Evolutionary conservation across 345 rosid species (phyloP), one percentile per base, ranked within the genome.

Genomic region (Garcia nutans): DNA sequence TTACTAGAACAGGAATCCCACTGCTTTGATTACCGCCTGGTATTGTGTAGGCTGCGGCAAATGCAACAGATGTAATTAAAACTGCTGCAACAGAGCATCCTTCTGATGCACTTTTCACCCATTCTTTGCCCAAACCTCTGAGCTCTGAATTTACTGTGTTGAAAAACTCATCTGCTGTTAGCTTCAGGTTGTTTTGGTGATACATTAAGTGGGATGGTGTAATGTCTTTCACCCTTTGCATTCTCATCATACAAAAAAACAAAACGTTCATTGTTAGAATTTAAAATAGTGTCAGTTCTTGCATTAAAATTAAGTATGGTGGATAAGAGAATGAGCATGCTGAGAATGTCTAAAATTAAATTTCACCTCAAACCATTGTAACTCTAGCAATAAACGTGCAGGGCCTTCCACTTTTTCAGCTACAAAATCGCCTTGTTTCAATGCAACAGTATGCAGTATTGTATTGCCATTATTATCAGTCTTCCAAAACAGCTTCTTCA

Each of bases 61-160:
- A 87, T 86, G 89, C 86, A 71, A 88, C 87, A 49, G 94, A 87
- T 4, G 86, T 83, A 28, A 87, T 86, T 13, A 90, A 78, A 74
- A 91, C 89, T 1, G 90, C 88, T 1, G 88, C 90, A 0, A 90
- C 83, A 0, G 90, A 79, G 74, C 87, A 83, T 3, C 90, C 87
- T 62, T 85, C 74, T 3, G 94, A 87, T 0, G 92, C 82, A 16
- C 80, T 79, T 77, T 87, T 90, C 79, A 86, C 81, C 92, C 92
- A 87, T 77, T 79, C 79, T 81, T 87, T 91, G 58, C 88, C 89
- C 67, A 70, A 70, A 6, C 82, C 83, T 11, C 85, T 84, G 0
- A 87, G 73, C 1, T 76, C 77, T 67, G 55, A 31, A 60, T 76
- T 76, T 37, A 69, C 52, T 13, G 26, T 17, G 1, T 22, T 47